Base-by-base conservation (phyloP, 1,284 basidiomycete genomes). In the Peniophora sp. region DNA sequence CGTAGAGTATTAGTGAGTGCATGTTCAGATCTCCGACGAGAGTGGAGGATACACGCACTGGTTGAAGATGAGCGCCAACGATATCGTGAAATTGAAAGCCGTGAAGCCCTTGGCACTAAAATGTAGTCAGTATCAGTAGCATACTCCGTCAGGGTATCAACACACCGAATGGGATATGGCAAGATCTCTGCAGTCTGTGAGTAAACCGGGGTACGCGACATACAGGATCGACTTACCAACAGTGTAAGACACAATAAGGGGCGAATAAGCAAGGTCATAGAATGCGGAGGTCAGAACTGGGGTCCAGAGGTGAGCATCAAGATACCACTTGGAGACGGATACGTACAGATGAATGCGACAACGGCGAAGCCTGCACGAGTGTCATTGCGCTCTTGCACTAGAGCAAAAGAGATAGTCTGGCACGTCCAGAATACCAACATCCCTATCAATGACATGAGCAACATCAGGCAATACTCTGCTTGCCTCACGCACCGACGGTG, bases 221-320 rank as follows among this genome's bases (percentile, higher is more conserved):
- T n/a, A n/a, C n/a, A n/a, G n/a, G n/a, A n/a, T n/a, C n/a, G n/a
- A n/a, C n/a, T n/a, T n/a, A n/a, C n/a, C n/a, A 50, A 81, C 69
- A 1, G 76, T 78, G 63, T 82, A 81, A 49, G 74, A 72, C 24
- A 78, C 76, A 54, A 83, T 73, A 41, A 83, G 69, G 1, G 80
- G 81, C 1, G 76, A 72, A 63, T 74, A 79, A 0, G 77, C 77
- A 49, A 74, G 69, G 66, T 71, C 51, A 71, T 72, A 77, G 52
- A 71, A 71, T 0, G 63, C 71, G 50, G 67, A 69, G 59, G 63
- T 71, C 41, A 70, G 52, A 63, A 70, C 71, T 73, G 41, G 27
- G 12, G 5, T 5, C 5, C 48, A 20, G 14, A 17, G 38, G n/a
- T 41, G 6, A 20, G 38, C 25, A 50, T 24, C 23, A 36, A 22